Base-by-base conservation (phyloP, 495 filamentous ascomycete species). In the Parachaetomium inaequale region DNA sequence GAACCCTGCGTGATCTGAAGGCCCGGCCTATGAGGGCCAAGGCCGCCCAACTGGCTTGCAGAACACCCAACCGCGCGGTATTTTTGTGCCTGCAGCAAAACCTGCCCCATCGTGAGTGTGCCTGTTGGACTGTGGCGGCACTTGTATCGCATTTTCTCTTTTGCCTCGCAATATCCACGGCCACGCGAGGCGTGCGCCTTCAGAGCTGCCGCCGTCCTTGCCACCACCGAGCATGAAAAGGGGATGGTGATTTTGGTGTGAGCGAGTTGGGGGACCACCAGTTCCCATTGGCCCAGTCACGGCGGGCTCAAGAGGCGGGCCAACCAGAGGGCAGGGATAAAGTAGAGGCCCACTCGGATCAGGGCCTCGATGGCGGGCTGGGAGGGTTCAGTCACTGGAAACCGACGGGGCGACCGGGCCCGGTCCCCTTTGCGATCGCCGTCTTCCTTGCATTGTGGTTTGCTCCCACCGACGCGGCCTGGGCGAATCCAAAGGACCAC, bases 241-340 rank as follows among this genome's bases (percentile, higher is more conserved):
- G 58, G 25, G 36, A 53, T 34, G 55, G 43, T 38, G 4, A 6
- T 26, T 4, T 58, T 19, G 31, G 29, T 50, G 45, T 21, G 25
- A 32, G 38, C 26, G 40, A 31, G n/a, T 49, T 55, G 40, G 40
- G 31, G 31, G 38, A 7, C 7, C 25, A 0, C 23, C 38, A 6
- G n/a, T 54, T 29, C 43, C 50, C 58, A 65, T 65, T 65, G 51
- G 63, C 51, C 31, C 57, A 57, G 58, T 53, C 54, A 34, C 12
- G 8, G 4, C 26, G 40, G 47, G 45, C 36, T 58, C 31, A 26
- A 59, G 17, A 26, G 25, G 32, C 6, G 34, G 52, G 57, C 66
- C 66, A 68, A 68, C 56, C 63, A 63, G n/a, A 55, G 5, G 21
- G 0, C 43, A 47, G 49, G 40, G 47, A 54, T 53, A 64, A 45